Evolutionary conservation across 2,329 filamentous ascomycete genomes (phyloP), one percentile per base, ranked within the genome.

Genomic region (Acephala macrosclerotiorum): DNA sequence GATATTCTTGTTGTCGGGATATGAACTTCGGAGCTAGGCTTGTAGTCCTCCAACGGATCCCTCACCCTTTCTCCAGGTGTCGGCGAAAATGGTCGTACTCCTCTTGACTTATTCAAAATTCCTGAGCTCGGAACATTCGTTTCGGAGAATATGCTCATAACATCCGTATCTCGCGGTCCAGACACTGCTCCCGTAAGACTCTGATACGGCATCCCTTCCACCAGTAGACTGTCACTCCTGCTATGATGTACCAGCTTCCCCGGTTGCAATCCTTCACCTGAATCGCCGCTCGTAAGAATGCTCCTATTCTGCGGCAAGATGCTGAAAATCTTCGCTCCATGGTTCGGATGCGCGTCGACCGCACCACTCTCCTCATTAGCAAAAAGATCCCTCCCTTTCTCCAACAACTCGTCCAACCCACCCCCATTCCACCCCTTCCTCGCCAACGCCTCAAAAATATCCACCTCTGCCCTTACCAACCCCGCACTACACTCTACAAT

Each of bases 381-480:
- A 66, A 89, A 89, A 20, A 90, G 77, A 73, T 91, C 89, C 40
- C 82, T 81, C 9, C 88, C 89, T 72, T 84, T 86, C 66, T 91
- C 88, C 2, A 91, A 79, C 3, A 91, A 77, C 38, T 90, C 88
- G 66, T 91, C 89, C 33, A 91, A 78, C 0, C 89, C 89, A 35
- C 88, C 89, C 42, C 89, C 89, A 22, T 80, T 85, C 89, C 88
- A 91, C 8, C 89, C 89, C 72, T 91, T 91, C 66, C 87, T 80
- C 22, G 89, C 88, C 26, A 91, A 78, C 26, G 85, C 82, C 79
- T 91, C 89, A 65, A 90, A 90, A 33, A 91, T 91, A 76, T 91
- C 89, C 22, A 91, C 86, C 78, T 91, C 89, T 62, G 89, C 89
- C 20, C 89, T 81, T 14, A 90, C 88, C 12, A 91, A 81, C 67